phyloP scores from a whole-genome alignment of 2,329 filamentous ascomycete species.

The Colletotrichum agaves region DNA sequence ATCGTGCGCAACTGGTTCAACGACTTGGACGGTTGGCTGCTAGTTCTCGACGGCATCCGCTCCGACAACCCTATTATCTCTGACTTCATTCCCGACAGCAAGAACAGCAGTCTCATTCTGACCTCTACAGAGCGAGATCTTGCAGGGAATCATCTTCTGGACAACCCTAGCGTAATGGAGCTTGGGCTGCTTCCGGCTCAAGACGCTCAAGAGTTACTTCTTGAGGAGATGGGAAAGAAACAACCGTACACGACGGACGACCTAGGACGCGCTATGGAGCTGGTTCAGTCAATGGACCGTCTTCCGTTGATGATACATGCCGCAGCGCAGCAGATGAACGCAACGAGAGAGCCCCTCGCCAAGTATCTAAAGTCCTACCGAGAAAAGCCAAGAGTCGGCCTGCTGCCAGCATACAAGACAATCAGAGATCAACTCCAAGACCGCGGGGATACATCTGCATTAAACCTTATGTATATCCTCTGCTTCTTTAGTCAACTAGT shows the following conservation, averaged over 20 bases:
- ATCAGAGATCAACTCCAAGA: constrained; percentile 61
- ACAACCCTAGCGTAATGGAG: constrained; percentile 67
- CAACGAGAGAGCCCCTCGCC: constrained; percentile 69
- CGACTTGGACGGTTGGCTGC: constrained; percentile 69
- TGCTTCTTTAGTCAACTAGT: constrained; percentile 73
- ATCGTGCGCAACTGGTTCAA: constrained; percentile 72
- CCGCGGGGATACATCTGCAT: constrained; percentile 61
- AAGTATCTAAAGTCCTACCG: constrained; percentile 69
- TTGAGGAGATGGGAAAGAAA: constrained; percentile 70
- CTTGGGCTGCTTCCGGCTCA: constrained; percentile 64
- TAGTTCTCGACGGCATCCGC: constrained; percentile 74
- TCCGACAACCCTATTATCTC: constrained; percentile 68
- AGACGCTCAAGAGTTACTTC: constrained; percentile 69
- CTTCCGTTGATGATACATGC: constrained; percentile 76
- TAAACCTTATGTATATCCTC: constrained; percentile 73
- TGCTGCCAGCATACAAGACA: constrained; percentile 57
- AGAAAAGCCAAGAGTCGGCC: constrained; percentile 64
- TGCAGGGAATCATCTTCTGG: constrained; percentile 65
- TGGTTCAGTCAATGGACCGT: constrained; percentile 72
- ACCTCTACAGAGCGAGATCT: constrained; percentile 72
- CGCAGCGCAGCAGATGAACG: constrained; percentile 69
- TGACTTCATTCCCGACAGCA: constrained; percentile 72
- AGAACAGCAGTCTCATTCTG: constrained; percentile 73
- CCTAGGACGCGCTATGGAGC: constrained; percentile 64
- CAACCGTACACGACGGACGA: constrained; percentile 66